Conservation (phyloP, 108 stramenopile species). For the Stephanodiscus triporus region DNA sequence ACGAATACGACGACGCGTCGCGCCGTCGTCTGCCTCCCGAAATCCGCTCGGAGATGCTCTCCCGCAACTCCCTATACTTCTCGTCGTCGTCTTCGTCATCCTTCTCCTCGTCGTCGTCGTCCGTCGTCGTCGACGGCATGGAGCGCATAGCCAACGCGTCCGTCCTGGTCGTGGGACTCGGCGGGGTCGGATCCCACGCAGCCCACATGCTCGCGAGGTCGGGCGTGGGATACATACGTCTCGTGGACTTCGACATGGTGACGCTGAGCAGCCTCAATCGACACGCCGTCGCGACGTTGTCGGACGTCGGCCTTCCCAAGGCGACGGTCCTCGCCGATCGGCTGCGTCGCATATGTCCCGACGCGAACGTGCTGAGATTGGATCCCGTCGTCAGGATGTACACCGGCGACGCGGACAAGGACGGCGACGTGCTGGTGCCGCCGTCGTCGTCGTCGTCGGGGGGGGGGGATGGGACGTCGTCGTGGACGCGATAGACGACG, state of each 20-base stretch:
- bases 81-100: not conserved
- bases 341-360: constrained; percentile 67
- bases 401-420: constrained; percentile 60
- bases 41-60: constrained; percentile 92
- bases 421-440: constrained; percentile 57
- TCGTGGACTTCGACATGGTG: constrained; percentile 99
- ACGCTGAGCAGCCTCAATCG: constrained; percentile 96
- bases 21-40: constrained; percentile 45
- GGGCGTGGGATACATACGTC: constrained; percentile 85
- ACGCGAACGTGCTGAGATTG: constrained; percentile 44
- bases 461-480: constrained; percentile 81
- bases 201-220: constrained; percentile 95
- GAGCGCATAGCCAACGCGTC: constrained; percentile 16
- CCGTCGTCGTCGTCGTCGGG: not conserved
- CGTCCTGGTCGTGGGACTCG: constrained; percentile 91
- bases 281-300: constrained; percentile 95
- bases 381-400: constrained; percentile 79
- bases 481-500: constrained; percentile 99
- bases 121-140: constrained; percentile 13
- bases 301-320: constrained; percentile 94
- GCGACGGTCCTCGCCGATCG: constrained; percentile 70
- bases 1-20: too few species aligned
- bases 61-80: constrained; percentile 91
- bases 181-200: constrained; percentile 95
- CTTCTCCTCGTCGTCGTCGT: not conserved